These are phyloP conservation scores for Coprinellus aureogranulatus DNA, from an alignment of 768 basidiomycete genomes.

Conservation along the genomic window DNA sequence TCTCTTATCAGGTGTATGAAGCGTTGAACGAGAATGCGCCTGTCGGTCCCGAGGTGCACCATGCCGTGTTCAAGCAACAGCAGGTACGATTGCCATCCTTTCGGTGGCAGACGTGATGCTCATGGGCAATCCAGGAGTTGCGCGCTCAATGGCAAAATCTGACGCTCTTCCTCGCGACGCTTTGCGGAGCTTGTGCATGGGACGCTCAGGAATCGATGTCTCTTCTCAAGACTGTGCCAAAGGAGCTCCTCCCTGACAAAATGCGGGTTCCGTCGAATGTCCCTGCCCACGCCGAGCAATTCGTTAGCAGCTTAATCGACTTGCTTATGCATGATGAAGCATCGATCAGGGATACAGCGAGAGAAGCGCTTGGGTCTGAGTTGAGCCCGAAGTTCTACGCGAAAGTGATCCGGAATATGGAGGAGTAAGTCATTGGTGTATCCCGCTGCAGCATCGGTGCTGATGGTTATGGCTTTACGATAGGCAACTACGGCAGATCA, in stretches of 20 bases:
- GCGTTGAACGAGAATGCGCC: conserved; percentile 26
- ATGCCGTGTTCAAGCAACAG: conserved; percentile 22
- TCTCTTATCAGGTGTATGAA: conserved; percentile 59
- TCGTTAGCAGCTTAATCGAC: conserved; percentile 67
- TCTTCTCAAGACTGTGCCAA: conserved; percentile 53
- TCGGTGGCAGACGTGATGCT: neutral
- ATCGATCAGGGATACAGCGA: conserved; percentile 71
- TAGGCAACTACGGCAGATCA: no score
- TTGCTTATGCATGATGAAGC: conserved; percentile 62
- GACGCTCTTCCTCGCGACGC: conserved; percentile 71
- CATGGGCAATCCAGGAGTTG: conserved; percentile 49
- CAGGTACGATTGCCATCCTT: conserved; percentile 25
- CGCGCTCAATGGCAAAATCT: conserved; percentile 84
- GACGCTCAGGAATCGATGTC: conserved; percentile 51
- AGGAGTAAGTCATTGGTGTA: conserved; percentile 53
- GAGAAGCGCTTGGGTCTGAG: conserved; percentile 79
- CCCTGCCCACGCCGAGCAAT: conserved; percentile 55
- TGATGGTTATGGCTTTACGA: conserved; percentile 8
- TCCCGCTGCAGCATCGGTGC: neutral
- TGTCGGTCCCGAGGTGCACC: conserved; percentile 25
- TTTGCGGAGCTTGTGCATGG: conserved; percentile 63
- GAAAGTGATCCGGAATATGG: conserved; percentile 66
- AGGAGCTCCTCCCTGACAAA: conserved; percentile 63
- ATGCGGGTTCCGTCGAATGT: conserved; percentile 66
- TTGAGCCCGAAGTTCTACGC: conserved; percentile 68